Conservation (phyloP, 2,329 filamentous ascomycete genomes). For the Calcarisporium arbuscula region DNA sequence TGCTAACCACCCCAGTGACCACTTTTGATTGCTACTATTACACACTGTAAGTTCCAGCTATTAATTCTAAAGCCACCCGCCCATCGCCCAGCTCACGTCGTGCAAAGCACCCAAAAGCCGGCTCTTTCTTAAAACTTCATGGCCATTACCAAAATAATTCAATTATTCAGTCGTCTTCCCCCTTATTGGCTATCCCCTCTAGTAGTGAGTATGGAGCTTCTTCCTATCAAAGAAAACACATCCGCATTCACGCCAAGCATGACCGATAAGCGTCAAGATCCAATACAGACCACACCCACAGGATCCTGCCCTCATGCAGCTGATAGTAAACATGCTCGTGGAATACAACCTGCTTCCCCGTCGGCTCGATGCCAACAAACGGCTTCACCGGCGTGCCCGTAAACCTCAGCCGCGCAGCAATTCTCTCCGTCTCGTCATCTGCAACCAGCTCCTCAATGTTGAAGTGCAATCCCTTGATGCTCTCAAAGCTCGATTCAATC, state of each 20-base stretch:
- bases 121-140: too few species aligned
- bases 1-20: too few species aligned
- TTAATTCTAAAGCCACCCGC: too few species aligned
- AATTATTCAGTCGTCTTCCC: too few species aligned
- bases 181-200: not conserved
- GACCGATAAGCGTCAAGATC: conserved; percentile 20
- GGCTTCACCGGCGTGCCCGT: conserved; percentile 20
- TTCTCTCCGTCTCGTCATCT: conserved; percentile 22
- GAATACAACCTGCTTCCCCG: conserved; percentile 21
- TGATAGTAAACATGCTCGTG: conserved; percentile 28
- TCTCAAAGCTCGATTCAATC: conserved; percentile 20
- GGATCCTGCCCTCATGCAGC: conserved; percentile 25
- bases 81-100: not conserved
- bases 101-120: too few species aligned
- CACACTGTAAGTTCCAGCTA: too few species aligned
- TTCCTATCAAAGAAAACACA: not conserved
- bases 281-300: conserved; percentile 26
- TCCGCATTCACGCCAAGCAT: too few species aligned
- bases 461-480: conserved; percentile 21
- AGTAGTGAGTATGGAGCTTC: not conserved
- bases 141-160: too few species aligned
- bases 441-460: conserved; percentile 20
- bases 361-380: conserved; percentile 21
- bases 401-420: conserved; percentile 24
- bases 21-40: too few species aligned